Conservation (phyloP, 2,329 filamentous ascomycete genomes). For the Diplodia corticola region DNA sequence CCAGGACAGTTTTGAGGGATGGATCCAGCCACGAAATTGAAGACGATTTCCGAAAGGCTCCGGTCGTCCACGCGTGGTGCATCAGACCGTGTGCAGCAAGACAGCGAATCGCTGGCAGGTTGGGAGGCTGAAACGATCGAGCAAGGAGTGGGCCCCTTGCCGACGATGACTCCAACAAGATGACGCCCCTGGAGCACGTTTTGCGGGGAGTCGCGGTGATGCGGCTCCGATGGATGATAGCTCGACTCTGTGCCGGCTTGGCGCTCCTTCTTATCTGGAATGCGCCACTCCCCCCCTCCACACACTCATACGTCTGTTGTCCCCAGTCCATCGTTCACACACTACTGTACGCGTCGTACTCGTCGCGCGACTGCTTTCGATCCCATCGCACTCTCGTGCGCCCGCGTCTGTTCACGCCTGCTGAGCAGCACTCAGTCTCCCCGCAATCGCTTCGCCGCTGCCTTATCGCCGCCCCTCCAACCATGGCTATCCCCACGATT, state of each 20-base stretch:
- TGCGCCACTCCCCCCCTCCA: not conserved
- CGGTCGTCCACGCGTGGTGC: not conserved
- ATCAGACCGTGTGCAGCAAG: not conserved
- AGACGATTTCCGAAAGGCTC: not conserved
- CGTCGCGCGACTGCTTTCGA: not conserved
- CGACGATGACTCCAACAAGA: conserved; percentile 8
- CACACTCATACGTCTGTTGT: not conserved
- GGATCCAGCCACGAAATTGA: not conserved
- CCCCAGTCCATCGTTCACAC: not conserved
- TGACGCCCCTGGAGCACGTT: conserved; percentile 3
- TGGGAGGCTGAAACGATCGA: not conserved
- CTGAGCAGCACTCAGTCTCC: not conserved
- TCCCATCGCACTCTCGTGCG: too few relatives aligned
- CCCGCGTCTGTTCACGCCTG: not conserved
- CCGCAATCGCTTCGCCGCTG: not conserved
- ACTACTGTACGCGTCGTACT: not conserved
- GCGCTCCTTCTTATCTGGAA: conserved; percentile 1
- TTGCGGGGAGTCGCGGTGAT: not conserved
- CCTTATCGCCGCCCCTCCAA: conserved; percentile 1
- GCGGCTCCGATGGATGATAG: not conserved
- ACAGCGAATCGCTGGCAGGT: not conserved
- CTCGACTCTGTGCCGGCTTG: not conserved
- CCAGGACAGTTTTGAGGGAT: not conserved
- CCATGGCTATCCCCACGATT: not conserved
- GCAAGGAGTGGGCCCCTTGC: not conserved